phyloP scores from a whole-genome alignment of 2,329 filamentous ascomycete genomes.

The Fusarium sp. region DNA sequence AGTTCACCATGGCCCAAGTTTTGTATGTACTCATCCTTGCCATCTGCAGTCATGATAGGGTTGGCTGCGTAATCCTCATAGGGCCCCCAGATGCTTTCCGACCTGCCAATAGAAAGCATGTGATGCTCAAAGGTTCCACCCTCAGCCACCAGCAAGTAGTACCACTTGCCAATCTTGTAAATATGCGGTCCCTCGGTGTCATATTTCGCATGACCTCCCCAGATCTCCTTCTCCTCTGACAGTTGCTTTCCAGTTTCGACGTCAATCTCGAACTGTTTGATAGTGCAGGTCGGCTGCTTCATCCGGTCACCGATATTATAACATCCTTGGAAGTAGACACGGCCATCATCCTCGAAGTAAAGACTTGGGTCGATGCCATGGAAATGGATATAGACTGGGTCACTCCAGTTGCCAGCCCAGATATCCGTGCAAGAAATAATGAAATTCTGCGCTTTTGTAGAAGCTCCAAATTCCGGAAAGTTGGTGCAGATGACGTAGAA shows the following conservation, averaged over 20 bases:
- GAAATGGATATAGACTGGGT: slow-evolving; percentile 50
- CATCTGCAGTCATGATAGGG: slow-evolving; percentile 46
- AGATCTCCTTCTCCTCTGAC: slow-evolving; percentile 31
- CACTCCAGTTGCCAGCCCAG: slow-evolving; percentile 39
- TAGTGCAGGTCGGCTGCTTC: slow-evolving; percentile 17
- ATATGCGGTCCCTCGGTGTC: slow-evolving; percentile 50
- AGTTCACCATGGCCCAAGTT: slow-evolving; percentile 40
- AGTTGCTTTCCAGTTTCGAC: slow-evolving; percentile 32
- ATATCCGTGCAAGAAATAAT: slow-evolving; percentile 37
- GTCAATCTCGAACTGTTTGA: slow-evolving; percentile 44
- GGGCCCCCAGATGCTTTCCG: slow-evolving; percentile 39
- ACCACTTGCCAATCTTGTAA: slow-evolving; percentile 53
- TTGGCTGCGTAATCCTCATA: slow-evolving; percentile 46
- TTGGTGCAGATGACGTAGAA: slow-evolving; percentile 45
- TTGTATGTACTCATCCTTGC: slow-evolving; percentile 34
- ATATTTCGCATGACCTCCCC: slow-evolving; percentile 30
- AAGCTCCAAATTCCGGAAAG: not conserved
- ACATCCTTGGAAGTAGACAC: slow-evolving; percentile 44
- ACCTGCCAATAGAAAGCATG: slow-evolving; percentile 36
- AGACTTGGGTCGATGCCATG: slow-evolving; percentile 55
- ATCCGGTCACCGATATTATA: slow-evolving; percentile 6
- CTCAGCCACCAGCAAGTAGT: slow-evolving; percentile 55
- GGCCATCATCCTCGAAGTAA: slow-evolving; percentile 50
- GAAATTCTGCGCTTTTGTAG: slow-evolving; percentile 35
- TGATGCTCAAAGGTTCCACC: slow-evolving; percentile 50